Evolutionary conservation across 805 yeast genomes (phyloP), one percentile per base, ranked within the genome.

Genomic region (Geotrichum ghanense): DNA sequence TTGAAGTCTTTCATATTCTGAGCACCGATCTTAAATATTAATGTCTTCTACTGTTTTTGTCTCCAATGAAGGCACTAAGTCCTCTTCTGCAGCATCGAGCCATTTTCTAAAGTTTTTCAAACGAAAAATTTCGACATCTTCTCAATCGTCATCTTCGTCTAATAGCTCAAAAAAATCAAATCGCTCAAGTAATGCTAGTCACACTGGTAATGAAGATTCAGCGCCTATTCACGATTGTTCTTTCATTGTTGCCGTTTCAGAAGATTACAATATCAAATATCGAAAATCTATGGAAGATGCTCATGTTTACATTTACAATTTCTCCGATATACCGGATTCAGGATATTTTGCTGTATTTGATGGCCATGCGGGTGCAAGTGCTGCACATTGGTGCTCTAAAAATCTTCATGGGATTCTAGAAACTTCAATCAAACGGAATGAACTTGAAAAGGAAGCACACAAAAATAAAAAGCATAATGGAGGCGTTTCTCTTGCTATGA

Each of bases 281-380:
- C 72, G 98, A 48, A 78, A 83, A 45, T 78, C 88, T 23, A 90
- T 90, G 98, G 98, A 90, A 61, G 98, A 90, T 62, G 92, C 90
- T 5, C 97, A 90, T 62, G 84, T 94, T 0, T 86, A 83, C 56
- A 87, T 88, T 35, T 88, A 92, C 53, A 88, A 89, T 67, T 89
- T 84, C 68, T 92, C 89, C n/a, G 95, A 86, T 55, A 45, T 46
- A 9, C 53, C 56, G 1, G 96, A 88, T 61, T 83, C 95, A 83
- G 97, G 96, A 1, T 90, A 85, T 61, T 88, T 90, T 73, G 97
- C 94, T 16, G 74, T 90, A 1, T 90, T 88, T 65, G 98, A 90
- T 64, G 98, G 98, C 9, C 98, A 90, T 66, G 97, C 97, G 1
- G 98, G 98, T 20, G 79, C 79, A 47, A 86, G 79, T 54, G 82